Evolutionary conservation across 352 stramenopile genomes (phyloP).

Genomic region (Phytophthora pisi): DNA sequence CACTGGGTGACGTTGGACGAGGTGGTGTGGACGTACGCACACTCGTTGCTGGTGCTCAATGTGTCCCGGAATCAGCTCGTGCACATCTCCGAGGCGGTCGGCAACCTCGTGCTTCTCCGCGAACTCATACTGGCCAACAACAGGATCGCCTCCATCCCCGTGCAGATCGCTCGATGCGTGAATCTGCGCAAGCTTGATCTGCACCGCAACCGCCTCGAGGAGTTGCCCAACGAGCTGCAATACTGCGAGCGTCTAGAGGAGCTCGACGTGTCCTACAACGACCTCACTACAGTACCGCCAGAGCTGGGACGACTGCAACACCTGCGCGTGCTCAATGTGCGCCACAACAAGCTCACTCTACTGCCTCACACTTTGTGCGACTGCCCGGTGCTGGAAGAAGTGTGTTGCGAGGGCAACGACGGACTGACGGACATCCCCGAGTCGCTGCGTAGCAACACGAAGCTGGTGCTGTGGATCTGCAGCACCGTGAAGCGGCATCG

Average conservation of each 20-base stretch:
- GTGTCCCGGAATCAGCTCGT: constrained; percentile 77
- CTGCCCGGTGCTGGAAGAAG: constrained; percentile 53
- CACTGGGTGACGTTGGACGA: constrained; percentile 84
- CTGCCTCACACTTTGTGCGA: constrained; percentile 79
- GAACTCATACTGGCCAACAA: constrained; percentile 72
- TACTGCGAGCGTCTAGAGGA: constrained; percentile 77
- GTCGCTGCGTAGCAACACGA: constrained; percentile 68
- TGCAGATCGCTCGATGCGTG: constrained; percentile 58
- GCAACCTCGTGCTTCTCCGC: constrained; percentile 67
- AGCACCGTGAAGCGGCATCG: constrained; percentile 74
- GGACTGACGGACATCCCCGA: constrained; percentile 67
- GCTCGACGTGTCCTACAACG: constrained; percentile 69
- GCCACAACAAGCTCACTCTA: constrained; percentile 74
- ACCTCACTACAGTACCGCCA: constrained; percentile 51
- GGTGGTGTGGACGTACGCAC: constrained; percentile 71
- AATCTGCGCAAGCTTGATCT: constrained; percentile 75
- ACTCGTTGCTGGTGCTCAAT: constrained; percentile 75
- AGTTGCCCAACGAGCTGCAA: constrained; percentile 65
- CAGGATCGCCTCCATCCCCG: constrained; percentile 55
- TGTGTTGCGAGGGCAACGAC: constrained; percentile 67
- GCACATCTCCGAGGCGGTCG: constrained; percentile 56
- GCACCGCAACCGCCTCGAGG: constrained; percentile 70
- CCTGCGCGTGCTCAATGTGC: constrained; percentile 66
- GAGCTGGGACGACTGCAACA: constrained; percentile 65
- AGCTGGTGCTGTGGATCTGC: constrained; percentile 84